Base-by-base conservation (phyloP, 495 filamentous ascomycete genomes). In the Talaromyces borbonicus region DNA sequence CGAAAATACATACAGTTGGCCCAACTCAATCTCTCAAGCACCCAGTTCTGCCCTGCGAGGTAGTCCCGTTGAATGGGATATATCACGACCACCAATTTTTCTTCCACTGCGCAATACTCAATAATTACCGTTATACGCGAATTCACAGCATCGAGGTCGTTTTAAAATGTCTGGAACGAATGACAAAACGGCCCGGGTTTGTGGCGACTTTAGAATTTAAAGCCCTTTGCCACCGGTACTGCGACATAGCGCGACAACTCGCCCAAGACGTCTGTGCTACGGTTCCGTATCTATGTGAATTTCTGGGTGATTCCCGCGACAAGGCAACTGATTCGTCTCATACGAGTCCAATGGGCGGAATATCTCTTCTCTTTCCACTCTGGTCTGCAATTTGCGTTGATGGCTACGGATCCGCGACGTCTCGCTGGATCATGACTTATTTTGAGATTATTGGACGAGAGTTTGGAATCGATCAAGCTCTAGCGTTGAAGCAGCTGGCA, bases 61-160 rank as follows among this genome's bases (percentile, higher is more conserved):
- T 44, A n/a, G 7, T 38, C 9, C 54, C 54, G 1, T 80, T 78
- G 49, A 69, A 74, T 32, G 69, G 74, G 25, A 63, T 68, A 46
- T 84, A 80, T 53, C 78, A 84, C 52, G 54, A 71, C 12, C 85
- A 84, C 52, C 53, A 54, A 4, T 70, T 73, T 41, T 66, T 76
- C 31, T 81, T 77, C 75, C 61, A 71, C 22, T 69, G 69, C 12
- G 65, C 73, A 18, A 64, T 74, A 20, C 81, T 75, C 74, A 84
- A 81, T 46, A 71, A 80, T 43, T 82, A 79, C 51, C 77, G 82
- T 24, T 75, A 73, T 57, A 68, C 75, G 2, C 74, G 77, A 22
- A 74, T 82, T 32, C 54, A 81, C 9, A 60, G 73, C 20, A 75
- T 71, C 53, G 73, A 81, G 43, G 63, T 48, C 16, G 31, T 48